Conservation (phyloP, 768 basidiomycete species). For the Tylopilus rubrobrunneus region DNA sequence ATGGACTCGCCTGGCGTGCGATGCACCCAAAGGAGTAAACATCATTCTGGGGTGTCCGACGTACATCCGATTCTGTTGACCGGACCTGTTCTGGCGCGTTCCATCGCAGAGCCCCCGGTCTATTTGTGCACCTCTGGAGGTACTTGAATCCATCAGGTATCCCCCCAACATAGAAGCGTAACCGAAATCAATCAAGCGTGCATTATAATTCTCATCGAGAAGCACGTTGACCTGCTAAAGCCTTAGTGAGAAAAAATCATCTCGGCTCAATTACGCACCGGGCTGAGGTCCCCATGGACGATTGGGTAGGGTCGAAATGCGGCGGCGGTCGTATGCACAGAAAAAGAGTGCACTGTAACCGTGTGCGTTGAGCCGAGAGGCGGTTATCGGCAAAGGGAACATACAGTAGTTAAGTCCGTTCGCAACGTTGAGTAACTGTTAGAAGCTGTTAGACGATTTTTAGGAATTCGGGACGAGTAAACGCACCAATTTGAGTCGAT, state of each 20-base stretch:
- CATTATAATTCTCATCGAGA: neutral
- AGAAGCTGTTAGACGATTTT: neutral
- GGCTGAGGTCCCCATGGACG: constrained; percentile 1
- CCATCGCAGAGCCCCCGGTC: neutral
- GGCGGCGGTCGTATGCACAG: neutral
- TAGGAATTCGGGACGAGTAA: no score
- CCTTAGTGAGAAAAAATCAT: no score
- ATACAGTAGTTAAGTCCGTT: neutral
- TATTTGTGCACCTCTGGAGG: neutral
- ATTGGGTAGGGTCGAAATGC: neutral
- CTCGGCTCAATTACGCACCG: neutral
- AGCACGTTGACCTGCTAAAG: neutral
- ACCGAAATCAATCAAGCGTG: constrained; percentile 1
- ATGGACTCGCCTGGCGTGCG: neutral
- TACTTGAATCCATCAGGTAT: neutral
- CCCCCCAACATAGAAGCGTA: constrained; percentile 2
- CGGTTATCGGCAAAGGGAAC: neutral
- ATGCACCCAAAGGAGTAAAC: constrained; percentile 2
- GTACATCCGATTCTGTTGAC: neutral
- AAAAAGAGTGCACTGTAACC: neutral
- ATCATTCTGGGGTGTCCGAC: neutral
- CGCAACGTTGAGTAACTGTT: neutral
- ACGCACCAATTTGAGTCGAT: neutral
- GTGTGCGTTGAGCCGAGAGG: neutral
- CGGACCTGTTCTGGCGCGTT: neutral